A percentile compares a stretch with the other conserved stretches of the same genome.
Evolutionary conservation across 1,139 yeast genomes (phyloP).

Genomic region (Barnettozyma hawaiiensis): DNA sequence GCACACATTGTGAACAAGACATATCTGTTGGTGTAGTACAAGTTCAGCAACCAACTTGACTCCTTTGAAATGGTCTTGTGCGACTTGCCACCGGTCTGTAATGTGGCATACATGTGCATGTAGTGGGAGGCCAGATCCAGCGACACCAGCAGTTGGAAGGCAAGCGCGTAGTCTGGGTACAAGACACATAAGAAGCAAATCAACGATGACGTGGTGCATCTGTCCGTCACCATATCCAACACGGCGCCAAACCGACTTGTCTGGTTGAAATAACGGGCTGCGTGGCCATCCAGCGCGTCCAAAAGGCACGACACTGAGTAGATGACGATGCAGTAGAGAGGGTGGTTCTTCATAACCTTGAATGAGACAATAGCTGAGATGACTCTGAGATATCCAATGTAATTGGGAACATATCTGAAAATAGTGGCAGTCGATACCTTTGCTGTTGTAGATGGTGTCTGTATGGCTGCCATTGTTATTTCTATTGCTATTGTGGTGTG

Average conservation of each 20-base stretch:
- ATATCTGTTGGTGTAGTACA: conserved; percentile 80
- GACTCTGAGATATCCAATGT: conserved; percentile 85
- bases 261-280: conserved; percentile 86
- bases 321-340: conserved; percentile 65
- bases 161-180: conserved; percentile 54
- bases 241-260: conserved; percentile 94
- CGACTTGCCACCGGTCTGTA: conserved; percentile 69
- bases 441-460: not conserved
- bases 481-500: too few species aligned
- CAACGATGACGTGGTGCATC: conserved; percentile 92
- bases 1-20: conserved; percentile 88
- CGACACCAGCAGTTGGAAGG: conserved; percentile 84
- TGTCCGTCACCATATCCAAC: conserved; percentile 96
- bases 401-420: conserved; percentile 78
- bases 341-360: conserved; percentile 77
- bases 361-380: conserved; percentile 76
- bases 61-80: conserved; percentile 81
- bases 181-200: conserved; percentile 78
- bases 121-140: conserved; percentile 93
- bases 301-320: conserved; percentile 86
- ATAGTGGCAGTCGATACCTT: conserved; percentile 41
- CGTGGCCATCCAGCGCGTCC: conserved; percentile 96
- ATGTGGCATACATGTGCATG: conserved; percentile 97
- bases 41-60: conserved; percentile 64
- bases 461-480: not conserved